These are phyloP conservation scores for Russula olivacea DNA, from an alignment of 768 basidiomycete species.

Conservation along the genomic window DNA sequence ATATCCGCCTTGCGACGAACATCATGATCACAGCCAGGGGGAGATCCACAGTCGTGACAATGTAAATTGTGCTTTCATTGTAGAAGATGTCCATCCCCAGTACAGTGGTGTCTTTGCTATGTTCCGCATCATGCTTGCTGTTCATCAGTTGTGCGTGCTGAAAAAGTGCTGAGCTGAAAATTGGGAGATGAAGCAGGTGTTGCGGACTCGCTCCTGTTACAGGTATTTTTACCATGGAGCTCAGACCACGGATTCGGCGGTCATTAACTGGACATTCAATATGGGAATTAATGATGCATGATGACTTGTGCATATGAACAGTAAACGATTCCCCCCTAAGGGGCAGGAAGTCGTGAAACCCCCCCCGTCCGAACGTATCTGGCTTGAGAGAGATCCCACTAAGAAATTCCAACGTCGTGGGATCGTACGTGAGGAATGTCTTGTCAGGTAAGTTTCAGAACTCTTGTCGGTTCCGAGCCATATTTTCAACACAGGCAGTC, in stretches of 20 bases:
- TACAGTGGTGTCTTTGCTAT: constrained; percentile 71
- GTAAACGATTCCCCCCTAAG: constrained; percentile 46
- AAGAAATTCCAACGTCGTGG: too few species aligned
- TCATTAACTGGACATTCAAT: constrained; percentile 74
- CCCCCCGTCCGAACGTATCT: too few species aligned
- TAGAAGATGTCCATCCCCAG: constrained; percentile 84
- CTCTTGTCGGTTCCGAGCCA: constrained; percentile 28
- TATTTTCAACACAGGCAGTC: constrained; percentile 47
- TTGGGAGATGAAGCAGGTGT: constrained; percentile 66
- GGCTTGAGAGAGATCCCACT: too few species aligned
- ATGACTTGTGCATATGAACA: constrained; percentile 49
- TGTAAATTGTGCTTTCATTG: constrained; percentile 43
- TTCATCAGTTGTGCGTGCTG: constrained; percentile 63
- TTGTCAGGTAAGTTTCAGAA: constrained; percentile 34
- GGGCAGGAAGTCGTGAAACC: constrained; percentile 65
- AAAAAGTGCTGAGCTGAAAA: constrained; percentile 71
- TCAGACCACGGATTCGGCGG: constrained; percentile 50
- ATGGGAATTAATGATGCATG: constrained; percentile 30
- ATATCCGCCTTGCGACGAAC: constrained; percentile 66
- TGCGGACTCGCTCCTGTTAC: constrained; percentile 59
- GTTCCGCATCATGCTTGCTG: constrained; percentile 70
- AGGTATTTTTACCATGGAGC: constrained; percentile 76
- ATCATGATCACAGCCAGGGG: constrained; percentile 30
- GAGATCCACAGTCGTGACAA: background rate
- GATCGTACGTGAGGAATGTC: constrained; percentile 64